Conservation (phyloP, 2,329 filamentous ascomycete genomes). For the Aspergillus glaucus region DNA sequence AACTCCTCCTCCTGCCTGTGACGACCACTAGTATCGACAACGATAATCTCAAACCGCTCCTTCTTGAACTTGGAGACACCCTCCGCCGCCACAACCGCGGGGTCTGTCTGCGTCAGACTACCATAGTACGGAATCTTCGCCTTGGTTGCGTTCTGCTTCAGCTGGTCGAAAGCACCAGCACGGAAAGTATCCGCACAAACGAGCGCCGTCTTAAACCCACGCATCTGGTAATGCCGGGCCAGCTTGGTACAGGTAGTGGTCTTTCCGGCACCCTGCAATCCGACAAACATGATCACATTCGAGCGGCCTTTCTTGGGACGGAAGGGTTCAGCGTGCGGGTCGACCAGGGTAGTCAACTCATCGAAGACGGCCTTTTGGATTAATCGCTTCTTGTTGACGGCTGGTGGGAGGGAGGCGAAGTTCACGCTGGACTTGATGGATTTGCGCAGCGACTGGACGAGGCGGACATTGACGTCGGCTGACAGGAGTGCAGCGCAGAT, state of each 20-base stretch:
- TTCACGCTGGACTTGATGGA: constrained; percentile 88
- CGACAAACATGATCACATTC: constrained; percentile 99
- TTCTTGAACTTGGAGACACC: constrained; percentile 99
- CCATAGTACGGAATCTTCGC: constrained; percentile 99
- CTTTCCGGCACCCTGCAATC: constrained; percentile 94
- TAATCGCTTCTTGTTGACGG: constrained; percentile 95
- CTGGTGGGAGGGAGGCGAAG: constrained; percentile 84
- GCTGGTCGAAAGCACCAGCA: constrained; percentile 93
- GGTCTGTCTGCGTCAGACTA: constrained; percentile 91
- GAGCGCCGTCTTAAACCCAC: constrained; percentile 86
- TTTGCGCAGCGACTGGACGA: constrained; percentile 85
- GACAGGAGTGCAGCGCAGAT: constrained; percentile 93
- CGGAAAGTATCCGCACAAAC: constrained; percentile 98
- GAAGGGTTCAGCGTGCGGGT: constrained; percentile 91
- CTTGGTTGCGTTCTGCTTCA: constrained; percentile 98
- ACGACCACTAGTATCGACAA: constrained; percentile 92
- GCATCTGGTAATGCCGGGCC: constrained; percentile 85
- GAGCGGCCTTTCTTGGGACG: constrained; percentile 93
- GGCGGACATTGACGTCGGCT: constrained; percentile 93
- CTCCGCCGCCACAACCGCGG: constrained; percentile 84
- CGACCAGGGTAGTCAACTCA: constrained; percentile 89
- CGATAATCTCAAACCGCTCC: constrained; percentile 96
- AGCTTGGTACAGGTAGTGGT: constrained; percentile 98
- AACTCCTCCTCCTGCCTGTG: constrained; percentile 92
- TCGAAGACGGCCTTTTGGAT: constrained; percentile 98